Conservation (phyloP, 257 asterid species). For the Oldenlandia corymbosa region DNA sequence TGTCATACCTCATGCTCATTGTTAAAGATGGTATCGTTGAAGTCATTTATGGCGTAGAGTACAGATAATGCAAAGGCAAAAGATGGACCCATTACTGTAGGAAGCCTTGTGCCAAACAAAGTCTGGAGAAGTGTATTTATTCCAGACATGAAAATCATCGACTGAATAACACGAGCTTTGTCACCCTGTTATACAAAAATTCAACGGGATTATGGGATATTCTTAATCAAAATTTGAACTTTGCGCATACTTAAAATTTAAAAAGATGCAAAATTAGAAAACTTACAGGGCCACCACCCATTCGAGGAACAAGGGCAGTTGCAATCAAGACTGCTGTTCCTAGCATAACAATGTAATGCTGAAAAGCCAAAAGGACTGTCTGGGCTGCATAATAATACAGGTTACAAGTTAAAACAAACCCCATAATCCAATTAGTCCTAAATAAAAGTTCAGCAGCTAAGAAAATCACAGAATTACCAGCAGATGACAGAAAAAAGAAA, state of each 20-base stretch:
- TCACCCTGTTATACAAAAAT: constrained; percentile 65
- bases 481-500: not conserved
- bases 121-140: constrained; percentile 85
- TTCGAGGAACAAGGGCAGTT: constrained; percentile 64
- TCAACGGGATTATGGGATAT: not conserved
- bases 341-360: constrained; percentile 95
- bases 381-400: constrained; percentile 52
- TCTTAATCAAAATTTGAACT: constrained; percentile 4
- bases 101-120: constrained; percentile 89
- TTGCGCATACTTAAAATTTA: not conserved
- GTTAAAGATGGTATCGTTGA: constrained; percentile 35
- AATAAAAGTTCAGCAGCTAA: not conserved
- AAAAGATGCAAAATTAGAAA: constrained; percentile 9
- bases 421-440: not conserved
- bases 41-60: constrained; percentile 60
- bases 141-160: constrained; percentile 89
- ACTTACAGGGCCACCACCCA: constrained; percentile 90
- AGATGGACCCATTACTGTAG: constrained; percentile 97
- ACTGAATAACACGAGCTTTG: constrained; percentile 83
- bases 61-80: constrained; percentile 74
- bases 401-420: not conserved
- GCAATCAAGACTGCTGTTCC: constrained; percentile 90
- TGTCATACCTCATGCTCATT: constrained; percentile 59
- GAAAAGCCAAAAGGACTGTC: constrained; percentile 67
- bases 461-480: not conserved